These are phyloP conservation scores for Yarrowia galli DNA, from an alignment of 1,139 yeast genomes.

Conservation along the genomic window DNA sequence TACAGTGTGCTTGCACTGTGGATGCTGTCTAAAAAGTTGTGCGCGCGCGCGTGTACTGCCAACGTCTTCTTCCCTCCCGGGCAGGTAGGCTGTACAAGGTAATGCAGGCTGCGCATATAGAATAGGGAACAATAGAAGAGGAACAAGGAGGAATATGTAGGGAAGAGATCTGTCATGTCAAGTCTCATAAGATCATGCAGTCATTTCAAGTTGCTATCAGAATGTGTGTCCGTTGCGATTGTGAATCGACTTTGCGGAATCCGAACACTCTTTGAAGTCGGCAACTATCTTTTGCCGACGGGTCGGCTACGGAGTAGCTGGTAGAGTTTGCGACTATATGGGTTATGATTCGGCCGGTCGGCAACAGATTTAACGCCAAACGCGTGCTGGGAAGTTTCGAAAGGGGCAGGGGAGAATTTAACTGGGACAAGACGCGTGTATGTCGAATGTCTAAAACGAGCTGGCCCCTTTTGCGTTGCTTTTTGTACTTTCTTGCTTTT, in stretches of 20 bases:
- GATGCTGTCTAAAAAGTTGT: background rate
- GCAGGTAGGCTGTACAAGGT: slow-evolving; percentile 3
- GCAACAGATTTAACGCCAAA: slow-evolving; percentile 20
- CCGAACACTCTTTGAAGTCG: background rate
- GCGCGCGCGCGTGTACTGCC: background rate
- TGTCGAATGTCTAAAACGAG: slow-evolving; percentile 2
- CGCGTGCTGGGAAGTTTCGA: slow-evolving; percentile 20
- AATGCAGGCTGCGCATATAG: slow-evolving; percentile 1
- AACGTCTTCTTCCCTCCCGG: background rate
- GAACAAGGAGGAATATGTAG: background rate
- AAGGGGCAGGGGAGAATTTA: slow-evolving; percentile 26
- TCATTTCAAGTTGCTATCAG: background rate
- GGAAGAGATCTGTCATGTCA: background rate
- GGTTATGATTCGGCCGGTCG: slow-evolving; percentile 4
- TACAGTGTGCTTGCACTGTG: background rate
- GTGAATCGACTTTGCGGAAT: no score
- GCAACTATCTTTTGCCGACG: background rate
- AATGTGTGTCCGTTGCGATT: background rate
- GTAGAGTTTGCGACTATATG: background rate
- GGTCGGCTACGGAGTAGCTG: background rate
- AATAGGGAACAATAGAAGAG: background rate
- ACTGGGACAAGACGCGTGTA: slow-evolving; percentile 22
- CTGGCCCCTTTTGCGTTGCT: slow-evolving; percentile 2
- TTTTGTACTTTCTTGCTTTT: background rate
- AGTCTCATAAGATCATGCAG: background rate